Evolutionary conservation across 371 early-diverging fungal species (phyloP).

Genomic region (Apophysomyces variabilis): DNA sequence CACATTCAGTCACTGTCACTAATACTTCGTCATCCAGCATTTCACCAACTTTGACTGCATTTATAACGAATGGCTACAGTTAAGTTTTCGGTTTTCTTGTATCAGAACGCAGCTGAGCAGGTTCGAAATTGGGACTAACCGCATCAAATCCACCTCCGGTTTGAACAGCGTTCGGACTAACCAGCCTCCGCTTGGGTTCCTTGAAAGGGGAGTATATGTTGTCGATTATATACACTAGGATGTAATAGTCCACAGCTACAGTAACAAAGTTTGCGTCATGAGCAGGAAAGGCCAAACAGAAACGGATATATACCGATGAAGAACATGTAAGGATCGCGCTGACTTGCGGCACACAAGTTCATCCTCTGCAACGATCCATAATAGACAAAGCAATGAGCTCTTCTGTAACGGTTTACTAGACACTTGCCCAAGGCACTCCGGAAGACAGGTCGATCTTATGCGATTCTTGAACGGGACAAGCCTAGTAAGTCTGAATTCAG

Average conservation of each 20-base stretch:
- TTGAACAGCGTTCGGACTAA: constrained; percentile 18
- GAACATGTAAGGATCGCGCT: constrained; percentile 39
- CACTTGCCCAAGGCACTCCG: constrained; percentile 26
- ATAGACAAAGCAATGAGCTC: neutral
- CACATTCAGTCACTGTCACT: constrained; percentile 56
- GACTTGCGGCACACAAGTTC: constrained; percentile 50
- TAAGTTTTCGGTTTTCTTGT: neutral
- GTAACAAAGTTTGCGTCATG: neutral
- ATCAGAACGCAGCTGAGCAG: neutral
- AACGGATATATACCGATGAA: constrained; percentile 17
- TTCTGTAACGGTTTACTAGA: neutral
- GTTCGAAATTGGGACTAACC: constrained; percentile 14
- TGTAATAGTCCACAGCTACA: constrained; percentile 36
- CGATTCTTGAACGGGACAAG: constrained; percentile 16
- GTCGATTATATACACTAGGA: constrained; percentile 29
- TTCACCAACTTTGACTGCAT: constrained; percentile 60
- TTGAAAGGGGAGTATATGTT: constrained; percentile 27
- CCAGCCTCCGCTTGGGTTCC: constrained; percentile 19
- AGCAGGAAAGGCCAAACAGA: neutral
- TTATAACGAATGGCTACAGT: constrained; percentile 49
- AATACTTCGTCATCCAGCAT: constrained; percentile 52
- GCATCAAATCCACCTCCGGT: constrained; percentile 23
- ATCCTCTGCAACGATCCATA: constrained; percentile 35
- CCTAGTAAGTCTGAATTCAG: constrained; percentile 7
- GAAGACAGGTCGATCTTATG: constrained; percentile 21